Percentiles rank a stretch among this genome's conserved stretches.
Conservation (phyloP, 2,329 filamentous ascomycete genomes). For the Plenodomus lindquistii region DNA sequence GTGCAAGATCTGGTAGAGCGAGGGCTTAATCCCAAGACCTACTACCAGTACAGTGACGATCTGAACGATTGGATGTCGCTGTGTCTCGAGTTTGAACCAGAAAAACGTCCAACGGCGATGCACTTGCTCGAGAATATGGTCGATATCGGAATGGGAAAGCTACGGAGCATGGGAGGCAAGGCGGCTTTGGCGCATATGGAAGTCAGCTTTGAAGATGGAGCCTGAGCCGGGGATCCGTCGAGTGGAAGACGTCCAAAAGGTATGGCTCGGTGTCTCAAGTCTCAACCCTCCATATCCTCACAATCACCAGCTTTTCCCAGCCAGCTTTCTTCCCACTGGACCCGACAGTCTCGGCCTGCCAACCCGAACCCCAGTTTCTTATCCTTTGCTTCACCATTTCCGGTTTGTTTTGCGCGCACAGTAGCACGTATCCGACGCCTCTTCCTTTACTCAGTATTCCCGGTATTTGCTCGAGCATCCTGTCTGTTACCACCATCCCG, state of each 20-base stretch:
- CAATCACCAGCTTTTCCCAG: conserved; percentile 90
- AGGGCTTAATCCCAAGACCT: conserved; percentile 4
- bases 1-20: conserved; percentile 13
- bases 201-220: conserved; percentile 9
- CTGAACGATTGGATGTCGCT: conserved; percentile 33
- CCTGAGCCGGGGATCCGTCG: not conserved
- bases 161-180: conserved; percentile 21
- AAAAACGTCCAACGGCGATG: conserved; percentile 10
- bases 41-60: conserved; percentile 27
- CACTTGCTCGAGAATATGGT: conserved; percentile 15
- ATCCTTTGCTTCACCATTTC: conserved; percentile 70
- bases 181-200: conserved; percentile 24
- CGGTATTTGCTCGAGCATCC: conserved; percentile 73
- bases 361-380: conserved; percentile 60
- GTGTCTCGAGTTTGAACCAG: conserved; percentile 11
- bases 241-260: not conserved
- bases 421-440: conserved; percentile 85
- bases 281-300: conserved; percentile 73
- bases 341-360: conserved; percentile 78
- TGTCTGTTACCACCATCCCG: conserved; percentile 91
- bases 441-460: conserved; percentile 61
- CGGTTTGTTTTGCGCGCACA: conserved; percentile 90
- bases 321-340: conserved; percentile 85
- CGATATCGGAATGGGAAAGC: conserved; percentile 13
- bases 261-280: conserved; percentile 2